Conservation (phyloP, 768 basidiomycete genomes). For the Lactarius quietus region DNA sequence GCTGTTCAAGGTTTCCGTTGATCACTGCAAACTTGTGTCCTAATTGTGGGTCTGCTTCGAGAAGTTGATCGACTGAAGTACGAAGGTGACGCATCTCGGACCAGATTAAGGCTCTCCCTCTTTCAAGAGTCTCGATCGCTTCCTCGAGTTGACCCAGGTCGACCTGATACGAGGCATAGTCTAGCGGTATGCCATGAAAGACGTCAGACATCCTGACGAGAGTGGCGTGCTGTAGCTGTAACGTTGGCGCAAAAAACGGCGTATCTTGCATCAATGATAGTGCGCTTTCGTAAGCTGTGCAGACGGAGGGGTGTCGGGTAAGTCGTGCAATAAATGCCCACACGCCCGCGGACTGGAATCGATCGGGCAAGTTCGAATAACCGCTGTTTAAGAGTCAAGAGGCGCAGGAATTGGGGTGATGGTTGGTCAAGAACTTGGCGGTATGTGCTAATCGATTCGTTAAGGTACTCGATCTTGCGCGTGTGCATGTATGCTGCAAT, state of each 20-base stretch:
- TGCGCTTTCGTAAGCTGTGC: neutral
- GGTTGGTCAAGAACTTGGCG: neutral
- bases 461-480: neutral
- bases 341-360: neutral
- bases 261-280: neutral
- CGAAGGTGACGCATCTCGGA: neutral
- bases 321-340: neutral
- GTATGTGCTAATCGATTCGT: neutral
- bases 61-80: neutral
- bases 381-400: neutral
- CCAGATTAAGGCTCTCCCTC: neutral
- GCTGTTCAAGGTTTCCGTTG: neutral
- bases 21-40: neutral
- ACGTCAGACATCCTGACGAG: neutral
- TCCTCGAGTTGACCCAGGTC: neutral
- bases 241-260: neutral
- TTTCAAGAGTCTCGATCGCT: neutral
- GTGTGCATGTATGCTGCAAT: neutral
- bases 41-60: neutral
- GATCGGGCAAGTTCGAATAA: neutral
- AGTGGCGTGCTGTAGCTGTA: neutral
- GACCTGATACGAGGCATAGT: neutral
- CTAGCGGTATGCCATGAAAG: neutral
- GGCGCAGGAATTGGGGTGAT: neutral
- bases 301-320: neutral